Evolutionary conservation across 306 rosid genomes (phyloP).

Genomic region (Cicer yamashitae): DNA sequence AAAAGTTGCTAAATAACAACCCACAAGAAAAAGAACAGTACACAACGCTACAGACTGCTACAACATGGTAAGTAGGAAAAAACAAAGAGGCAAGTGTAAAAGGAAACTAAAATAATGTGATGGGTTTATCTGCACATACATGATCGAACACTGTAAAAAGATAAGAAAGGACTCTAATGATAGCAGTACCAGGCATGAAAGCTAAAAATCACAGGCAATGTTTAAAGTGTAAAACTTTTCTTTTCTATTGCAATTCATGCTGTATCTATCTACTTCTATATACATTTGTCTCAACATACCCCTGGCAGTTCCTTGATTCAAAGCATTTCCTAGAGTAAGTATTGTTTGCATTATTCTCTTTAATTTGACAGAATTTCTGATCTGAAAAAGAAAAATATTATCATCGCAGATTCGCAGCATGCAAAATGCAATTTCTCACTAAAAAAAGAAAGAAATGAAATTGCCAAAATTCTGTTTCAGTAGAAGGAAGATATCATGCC

Average conservation of each 20-base stretch:
- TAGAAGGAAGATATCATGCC: constrained; percentile 58
- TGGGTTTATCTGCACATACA: constrained; percentile 32
- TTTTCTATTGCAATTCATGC: constrained; percentile 3
- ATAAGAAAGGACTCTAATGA: neutral
- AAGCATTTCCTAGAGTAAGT: constrained; percentile 94
- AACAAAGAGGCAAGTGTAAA: neutral
- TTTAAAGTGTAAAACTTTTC: constrained; percentile 12
- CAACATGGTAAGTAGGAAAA: neutral
- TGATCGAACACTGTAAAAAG: neutral
- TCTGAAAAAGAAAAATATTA: constrained; percentile 61
- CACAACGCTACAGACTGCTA: neutral
- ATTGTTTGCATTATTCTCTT: constrained; percentile 97
- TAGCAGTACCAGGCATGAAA: constrained; percentile 11
- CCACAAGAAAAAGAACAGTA: neutral
- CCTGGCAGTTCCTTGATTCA: constrained; percentile 93
- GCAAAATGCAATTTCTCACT: constrained; percentile 33
- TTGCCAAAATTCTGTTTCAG: constrained; percentile 37
- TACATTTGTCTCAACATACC: constrained; percentile 64
- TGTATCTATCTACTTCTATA: constrained; percentile 39
- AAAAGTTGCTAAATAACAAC: neutral
- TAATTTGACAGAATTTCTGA: constrained; percentile 76
- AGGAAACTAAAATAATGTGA: neutral
- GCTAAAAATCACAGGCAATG: constrained; percentile 19
- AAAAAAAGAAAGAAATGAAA: constrained; percentile 7
- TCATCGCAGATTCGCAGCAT: constrained; percentile 40